Evolutionary conservation across 148 eudicot genomes (phyloP).

Genomic region (Chenopodium berlandieri): DNA sequence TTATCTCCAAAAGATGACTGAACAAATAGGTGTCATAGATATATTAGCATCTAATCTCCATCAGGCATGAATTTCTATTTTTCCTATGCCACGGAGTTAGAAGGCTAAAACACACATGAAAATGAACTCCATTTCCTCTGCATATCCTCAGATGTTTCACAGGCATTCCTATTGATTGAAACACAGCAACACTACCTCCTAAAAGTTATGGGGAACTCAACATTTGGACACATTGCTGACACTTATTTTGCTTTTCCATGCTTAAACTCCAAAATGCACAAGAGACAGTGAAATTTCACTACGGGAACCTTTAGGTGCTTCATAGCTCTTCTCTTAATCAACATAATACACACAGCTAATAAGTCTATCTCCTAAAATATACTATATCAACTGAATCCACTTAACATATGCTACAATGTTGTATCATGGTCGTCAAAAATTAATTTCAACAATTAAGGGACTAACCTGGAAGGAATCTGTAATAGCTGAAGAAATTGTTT

Average conservation of each 20-base stretch:
- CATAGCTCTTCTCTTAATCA: background rate
- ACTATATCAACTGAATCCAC: background rate
- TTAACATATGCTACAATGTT: background rate
- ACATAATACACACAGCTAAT: background rate
- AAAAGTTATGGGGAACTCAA: too few relatives aligned
- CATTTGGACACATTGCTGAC: too few relatives aligned
- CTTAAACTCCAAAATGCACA: background rate
- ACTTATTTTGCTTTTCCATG: background rate
- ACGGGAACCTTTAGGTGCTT: background rate
- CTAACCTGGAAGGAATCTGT: conserved; percentile 84
- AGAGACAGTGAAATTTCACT: too few relatives aligned
- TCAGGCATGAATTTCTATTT: too few relatives aligned
- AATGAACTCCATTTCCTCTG: background rate
- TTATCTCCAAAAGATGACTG: too few relatives aligned
- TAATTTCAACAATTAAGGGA: conserved; percentile 5
- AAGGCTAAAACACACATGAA: background rate
- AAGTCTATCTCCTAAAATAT: background rate
- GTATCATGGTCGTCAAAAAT: background rate
- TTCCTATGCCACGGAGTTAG: background rate
- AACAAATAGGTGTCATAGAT: too few relatives aligned
- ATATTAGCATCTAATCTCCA: too few relatives aligned
- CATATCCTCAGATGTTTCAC: too few relatives aligned
- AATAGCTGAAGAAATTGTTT: conserved; percentile 57
- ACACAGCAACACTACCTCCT: too few relatives aligned
- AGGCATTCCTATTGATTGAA: too few relatives aligned